A percentile compares a stretch with the other conserved stretches of the same genome.
Conservation (phyloP, 495 filamentous ascomycete genomes). For the Neurospora sp. region DNA sequence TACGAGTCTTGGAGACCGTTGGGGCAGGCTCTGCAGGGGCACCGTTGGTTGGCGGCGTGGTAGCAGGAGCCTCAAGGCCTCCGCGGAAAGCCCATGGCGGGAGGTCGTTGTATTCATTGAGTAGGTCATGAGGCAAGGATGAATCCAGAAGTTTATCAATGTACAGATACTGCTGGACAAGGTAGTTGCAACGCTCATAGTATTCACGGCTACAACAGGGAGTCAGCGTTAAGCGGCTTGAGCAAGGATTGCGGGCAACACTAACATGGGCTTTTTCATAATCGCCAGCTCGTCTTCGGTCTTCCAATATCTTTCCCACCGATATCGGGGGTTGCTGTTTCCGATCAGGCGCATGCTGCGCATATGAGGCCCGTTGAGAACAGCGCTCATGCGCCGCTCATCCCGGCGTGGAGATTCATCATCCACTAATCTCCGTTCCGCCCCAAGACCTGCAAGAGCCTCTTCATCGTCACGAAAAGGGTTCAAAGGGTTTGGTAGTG, state of each 20-base stretch:
- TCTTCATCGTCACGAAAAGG: conserved; percentile 19
- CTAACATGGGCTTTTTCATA: conserved; percentile 55
- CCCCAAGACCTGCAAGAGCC: not conserved
- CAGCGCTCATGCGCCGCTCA: conserved; percentile 38
- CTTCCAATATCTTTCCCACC: conserved; percentile 67
- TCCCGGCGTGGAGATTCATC: conserved; percentile 30
- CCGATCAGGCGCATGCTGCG: conserved; percentile 69
- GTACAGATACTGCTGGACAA: conserved; percentile 81
- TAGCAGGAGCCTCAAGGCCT: conserved; percentile 42
- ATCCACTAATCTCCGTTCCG: conserved; percentile 12
- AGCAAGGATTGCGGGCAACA: not conserved
- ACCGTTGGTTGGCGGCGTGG: conserved; percentile 25
- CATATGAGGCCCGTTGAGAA: conserved; percentile 60
- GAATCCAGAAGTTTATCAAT: conserved; percentile 88
- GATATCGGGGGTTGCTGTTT: conserved; percentile 63
- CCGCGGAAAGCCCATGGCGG: conserved; percentile 25
- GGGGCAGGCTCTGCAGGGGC: conserved; percentile 30
- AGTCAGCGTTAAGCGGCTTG: not conserved
- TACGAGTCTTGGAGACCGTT: conserved; percentile 8
- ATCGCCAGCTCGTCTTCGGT: conserved; percentile 50
- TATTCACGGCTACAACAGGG: conserved; percentile 49
- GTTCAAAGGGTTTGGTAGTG: conserved; percentile 1
- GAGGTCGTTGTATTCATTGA: conserved; percentile 71
- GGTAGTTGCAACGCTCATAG: conserved; percentile 71
- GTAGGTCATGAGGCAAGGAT: conserved; percentile 70